phyloP scores from a whole-genome alignment of 2,329 filamentous ascomycete species.

The Paraphaeosphaeria minitans region DNA sequence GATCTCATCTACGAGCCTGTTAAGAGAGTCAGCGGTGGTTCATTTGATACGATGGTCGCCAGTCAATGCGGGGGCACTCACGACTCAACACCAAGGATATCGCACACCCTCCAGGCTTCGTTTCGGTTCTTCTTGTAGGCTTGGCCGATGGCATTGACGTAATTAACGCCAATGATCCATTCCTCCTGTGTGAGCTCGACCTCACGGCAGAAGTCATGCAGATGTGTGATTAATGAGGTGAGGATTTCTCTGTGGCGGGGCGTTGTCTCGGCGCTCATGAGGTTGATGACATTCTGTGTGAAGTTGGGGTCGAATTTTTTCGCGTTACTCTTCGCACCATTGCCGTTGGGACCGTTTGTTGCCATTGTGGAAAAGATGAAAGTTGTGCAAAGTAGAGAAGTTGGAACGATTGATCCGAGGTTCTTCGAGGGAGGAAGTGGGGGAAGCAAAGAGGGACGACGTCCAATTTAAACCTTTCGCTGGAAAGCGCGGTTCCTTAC shows the following conservation, averaged over 20 bases:
- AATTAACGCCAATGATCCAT: constrained; percentile 76
- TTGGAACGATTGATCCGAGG: not conserved
- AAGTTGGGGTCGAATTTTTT: not conserved
- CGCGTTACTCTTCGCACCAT: not conserved
- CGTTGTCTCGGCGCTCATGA: constrained; percentile 65
- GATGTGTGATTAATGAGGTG: constrained; percentile 67
- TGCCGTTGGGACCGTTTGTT: not conserved
- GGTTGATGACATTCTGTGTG: not conserved
- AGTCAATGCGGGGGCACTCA: not conserved
- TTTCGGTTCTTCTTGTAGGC: constrained; percentile 71
- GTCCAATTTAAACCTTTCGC: not conserved
- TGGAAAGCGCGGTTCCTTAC: not conserved
- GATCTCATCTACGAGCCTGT: constrained; percentile 67
- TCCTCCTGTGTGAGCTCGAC: constrained; percentile 77
- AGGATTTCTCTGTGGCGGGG: constrained; percentile 70
- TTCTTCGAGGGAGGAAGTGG: not conserved
- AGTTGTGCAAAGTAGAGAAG: not conserved
- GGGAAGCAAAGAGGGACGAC: not conserved
- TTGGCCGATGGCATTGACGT: constrained; percentile 75
- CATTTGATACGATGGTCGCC: not conserved
- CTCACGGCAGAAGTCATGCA: constrained; percentile 80
- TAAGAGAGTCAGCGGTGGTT: not conserved
- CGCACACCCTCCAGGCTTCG: constrained; percentile 74
- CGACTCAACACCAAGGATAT: constrained; percentile 75
- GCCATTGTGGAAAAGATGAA: not conserved